Evolutionary conservation across 148 eudicot genomes (phyloP).

Genomic region (Fagopyrum tataricum): DNA sequence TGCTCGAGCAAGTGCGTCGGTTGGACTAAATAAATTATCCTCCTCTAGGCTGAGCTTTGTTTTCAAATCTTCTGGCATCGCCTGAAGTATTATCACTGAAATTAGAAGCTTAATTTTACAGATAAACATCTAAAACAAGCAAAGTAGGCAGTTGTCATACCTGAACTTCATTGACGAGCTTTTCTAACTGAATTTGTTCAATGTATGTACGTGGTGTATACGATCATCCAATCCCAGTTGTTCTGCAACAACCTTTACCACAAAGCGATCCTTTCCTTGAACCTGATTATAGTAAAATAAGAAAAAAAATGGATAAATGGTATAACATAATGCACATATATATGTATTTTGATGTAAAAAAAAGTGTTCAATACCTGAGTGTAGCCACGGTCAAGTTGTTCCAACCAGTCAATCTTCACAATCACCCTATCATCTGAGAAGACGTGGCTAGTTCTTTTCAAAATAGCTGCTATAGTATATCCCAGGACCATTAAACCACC

Average conservation of each 20-base stretch:
- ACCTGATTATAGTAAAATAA: slow-evolving; percentile 35
- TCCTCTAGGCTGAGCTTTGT: slow-evolving; percentile 91
- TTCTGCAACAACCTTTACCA: slow-evolving; percentile 63
- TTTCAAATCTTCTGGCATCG: slow-evolving; percentile 86
- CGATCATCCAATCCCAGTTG: slow-evolving; percentile 81
- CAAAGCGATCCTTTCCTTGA: slow-evolving; percentile 80
- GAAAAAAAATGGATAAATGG: background rate
- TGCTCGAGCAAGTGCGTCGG: slow-evolving; percentile 64
- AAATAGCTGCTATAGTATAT: slow-evolving; percentile 86
- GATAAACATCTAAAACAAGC: background rate
- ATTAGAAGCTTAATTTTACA: background rate
- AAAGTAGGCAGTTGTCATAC: slow-evolving; percentile 31
- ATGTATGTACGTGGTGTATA: slow-evolving; percentile 87
- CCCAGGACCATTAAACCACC: slow-evolving; percentile 98
- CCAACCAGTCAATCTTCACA: slow-evolving; percentile 87
- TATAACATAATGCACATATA: background rate
- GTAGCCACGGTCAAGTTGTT: slow-evolving; percentile 76
- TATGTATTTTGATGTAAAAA: background rate
- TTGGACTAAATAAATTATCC: slow-evolving; percentile 68
- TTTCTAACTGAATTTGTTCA: slow-evolving; percentile 94
- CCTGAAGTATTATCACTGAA: slow-evolving; percentile 29
- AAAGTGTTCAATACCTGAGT: slow-evolving; percentile 48
- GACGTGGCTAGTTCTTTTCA: slow-evolving; percentile 84
- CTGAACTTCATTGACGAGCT: slow-evolving; percentile 91
- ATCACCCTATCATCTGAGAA: slow-evolving; percentile 72